Evolutionary conservation across 1,139 yeast species (phyloP), one percentile per base, ranked within the genome.

Genomic region (Zygoascus meyerae): DNA sequence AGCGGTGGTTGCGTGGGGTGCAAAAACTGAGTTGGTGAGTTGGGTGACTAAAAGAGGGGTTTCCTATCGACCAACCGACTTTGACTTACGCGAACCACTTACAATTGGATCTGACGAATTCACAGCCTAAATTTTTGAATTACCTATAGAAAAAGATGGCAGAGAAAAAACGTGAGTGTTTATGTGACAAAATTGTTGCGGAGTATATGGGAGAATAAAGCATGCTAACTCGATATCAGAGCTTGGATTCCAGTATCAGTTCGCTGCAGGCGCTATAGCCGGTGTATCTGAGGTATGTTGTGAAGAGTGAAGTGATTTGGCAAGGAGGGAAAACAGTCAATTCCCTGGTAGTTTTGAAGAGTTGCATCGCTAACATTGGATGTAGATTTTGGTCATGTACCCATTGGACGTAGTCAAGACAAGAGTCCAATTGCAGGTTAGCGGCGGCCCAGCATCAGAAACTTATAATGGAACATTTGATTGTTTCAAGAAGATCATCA

Each of bases 351-450:
- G n/a, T n/a, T n/a, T n/a, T n/a, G n/a, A n/a, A n/a, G n/a, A n/a
- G n/a, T n/a, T n/a, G n/a, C n/a, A n/a, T n/a, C n/a, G n/a, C 18
- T 17, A 31, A 17, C 16, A 16, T 17, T 21, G 26, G 26, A 33
- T 28, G 10, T 39, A 66, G 74, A 87, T 94, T 67, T 75, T 92
- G 63, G 92, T 89, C 56, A 92, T 92, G 98, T 92, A 92, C 67
- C 99, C 99, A 42, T 74, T 92, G 62, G 98, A 94, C 67, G 97
- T 92, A 54, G 97, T 94, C 63, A 94, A 92, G 75, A 94, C 98
- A 38, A 81, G 98, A 70, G 92, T 92, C 70, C 99, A 92, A 70
- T 76, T 94, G 64, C 87, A 82, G 64, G 85, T 82, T 34, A 57
- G 65, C 3, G 69, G 69, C 36, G 52, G 56, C 18, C 64, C 70